phyloP scores from a whole-genome alignment of 2,329 filamentous ascomycete species.

The Penicillium sp. region DNA sequence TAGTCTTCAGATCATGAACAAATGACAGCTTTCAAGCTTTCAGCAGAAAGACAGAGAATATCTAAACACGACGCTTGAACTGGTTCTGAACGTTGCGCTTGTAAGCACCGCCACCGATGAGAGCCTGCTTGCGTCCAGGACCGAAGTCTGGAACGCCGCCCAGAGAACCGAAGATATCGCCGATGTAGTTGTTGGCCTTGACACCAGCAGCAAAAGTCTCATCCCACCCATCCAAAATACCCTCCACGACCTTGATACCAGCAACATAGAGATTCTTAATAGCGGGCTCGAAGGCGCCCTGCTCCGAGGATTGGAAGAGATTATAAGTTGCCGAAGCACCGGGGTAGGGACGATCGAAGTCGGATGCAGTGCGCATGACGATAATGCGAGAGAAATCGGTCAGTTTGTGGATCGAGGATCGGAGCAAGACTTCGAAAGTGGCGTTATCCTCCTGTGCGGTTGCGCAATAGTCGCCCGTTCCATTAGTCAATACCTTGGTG shows the following conservation, averaged over 20 bases:
- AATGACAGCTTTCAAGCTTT: not conserved
- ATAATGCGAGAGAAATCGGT: constrained; percentile 68
- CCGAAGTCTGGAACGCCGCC: constrained; percentile 67
- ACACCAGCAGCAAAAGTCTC: constrained; percentile 58
- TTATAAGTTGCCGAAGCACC: constrained; percentile 58
- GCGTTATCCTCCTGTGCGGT: constrained; percentile 73
- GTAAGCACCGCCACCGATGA: constrained; percentile 21
- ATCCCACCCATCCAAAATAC: constrained; percentile 63
- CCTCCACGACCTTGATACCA: constrained; percentile 63
- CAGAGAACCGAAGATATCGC: constrained; percentile 68
- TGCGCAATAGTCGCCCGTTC: constrained; percentile 65
- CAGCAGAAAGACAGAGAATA: not conserved
- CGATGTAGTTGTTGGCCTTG: constrained; percentile 62
- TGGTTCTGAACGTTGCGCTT: constrained; percentile 14
- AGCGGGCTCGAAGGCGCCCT: constrained; percentile 63
- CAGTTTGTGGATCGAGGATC: constrained; percentile 55
- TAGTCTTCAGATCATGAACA: not conserved
- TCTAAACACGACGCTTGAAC: constrained; percentile 11
- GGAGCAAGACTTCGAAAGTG: constrained; percentile 62
- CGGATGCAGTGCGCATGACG: constrained; percentile 65
- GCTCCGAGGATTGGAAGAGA: constrained; percentile 54
- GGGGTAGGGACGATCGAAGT: constrained; percentile 69
- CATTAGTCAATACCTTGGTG: constrained; percentile 64
- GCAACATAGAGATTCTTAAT: constrained; percentile 65
- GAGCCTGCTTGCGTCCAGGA: constrained; percentile 20